Percentiles rank a stretch among this genome's conserved stretches.
phyloP scores from a whole-genome alignment of 352 stramenopile genomes.

The Phytophthora kernoviae region DNA sequence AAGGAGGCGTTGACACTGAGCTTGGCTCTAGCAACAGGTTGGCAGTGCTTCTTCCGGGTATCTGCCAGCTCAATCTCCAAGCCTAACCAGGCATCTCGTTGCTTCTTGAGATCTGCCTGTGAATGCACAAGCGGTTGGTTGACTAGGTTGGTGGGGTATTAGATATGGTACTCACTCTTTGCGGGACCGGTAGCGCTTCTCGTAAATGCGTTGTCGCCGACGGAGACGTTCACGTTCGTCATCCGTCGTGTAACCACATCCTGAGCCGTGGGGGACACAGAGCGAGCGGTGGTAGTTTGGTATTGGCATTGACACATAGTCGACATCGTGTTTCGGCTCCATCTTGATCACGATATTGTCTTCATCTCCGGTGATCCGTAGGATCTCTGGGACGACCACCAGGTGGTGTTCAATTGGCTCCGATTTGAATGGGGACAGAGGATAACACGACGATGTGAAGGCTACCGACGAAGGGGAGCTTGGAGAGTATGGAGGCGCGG shows the following conservation, averaged over 20 bases:
- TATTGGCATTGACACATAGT: background rate
- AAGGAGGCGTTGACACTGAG: background rate
- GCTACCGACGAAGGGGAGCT: conserved; percentile 32
- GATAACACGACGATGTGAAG: conserved; percentile 19
- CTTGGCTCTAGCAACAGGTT: conserved; percentile 17
- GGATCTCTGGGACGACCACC: background rate
- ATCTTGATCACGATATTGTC: conserved; percentile 10
- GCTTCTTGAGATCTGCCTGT: conserved; percentile 33
- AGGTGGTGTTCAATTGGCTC: background rate
- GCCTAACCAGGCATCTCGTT: conserved; percentile 34
- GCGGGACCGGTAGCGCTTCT: conserved; percentile 46
- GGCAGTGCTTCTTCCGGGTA: conserved; percentile 19
- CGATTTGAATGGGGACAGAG: conserved; percentile 3
- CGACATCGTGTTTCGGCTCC: conserved; percentile 1
- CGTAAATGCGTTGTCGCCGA: conserved; percentile 42
- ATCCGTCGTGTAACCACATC: background rate
- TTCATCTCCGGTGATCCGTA: conserved; percentile 2
- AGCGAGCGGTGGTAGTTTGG: background rate
- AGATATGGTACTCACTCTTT: conserved; percentile 41
- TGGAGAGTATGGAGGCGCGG: background rate
- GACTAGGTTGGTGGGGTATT: conserved; percentile 5
- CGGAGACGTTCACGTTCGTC: conserved; percentile 40
- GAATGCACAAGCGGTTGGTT: conserved; percentile 9
- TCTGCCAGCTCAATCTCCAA: conserved; percentile 35
- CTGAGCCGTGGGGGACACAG: background rate